Evolutionary conservation across 2,329 filamentous ascomycete genomes (phyloP).

Genomic region (Ophiostoma himal-ulmi): DNA sequence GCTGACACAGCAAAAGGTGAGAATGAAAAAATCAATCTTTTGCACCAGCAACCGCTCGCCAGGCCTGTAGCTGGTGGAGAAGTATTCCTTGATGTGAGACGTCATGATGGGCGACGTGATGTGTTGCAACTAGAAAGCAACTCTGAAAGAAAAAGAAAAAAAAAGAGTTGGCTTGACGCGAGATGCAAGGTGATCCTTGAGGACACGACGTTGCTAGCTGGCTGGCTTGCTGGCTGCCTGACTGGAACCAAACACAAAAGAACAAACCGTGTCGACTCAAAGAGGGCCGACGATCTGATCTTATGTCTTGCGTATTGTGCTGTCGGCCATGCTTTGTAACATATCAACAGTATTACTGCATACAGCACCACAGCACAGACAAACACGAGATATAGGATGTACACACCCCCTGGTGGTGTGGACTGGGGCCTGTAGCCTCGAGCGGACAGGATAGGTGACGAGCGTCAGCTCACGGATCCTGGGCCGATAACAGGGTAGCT

Average conservation of each 20-base stretch:
- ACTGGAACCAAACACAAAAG: background rate
- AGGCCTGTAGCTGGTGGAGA: conserved; percentile 25
- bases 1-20: conserved; percentile 57
- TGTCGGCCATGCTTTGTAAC: background rate
- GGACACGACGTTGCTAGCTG: background rate
- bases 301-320: conserved; percentile 1
- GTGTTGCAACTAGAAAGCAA: background rate
- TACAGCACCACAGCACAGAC: background rate
- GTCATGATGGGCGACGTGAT: conserved; percentile 20
- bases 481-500: conserved; percentile 6
- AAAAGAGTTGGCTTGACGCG: background rate
- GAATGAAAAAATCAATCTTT: conserved; percentile 53
- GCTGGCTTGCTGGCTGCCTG: background rate
- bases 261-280: background rate
- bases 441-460: conserved; percentile 6
- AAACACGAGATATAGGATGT: background rate
- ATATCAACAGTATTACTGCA: background rate
- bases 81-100: conserved; percentile 24
- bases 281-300: conserved; percentile 9
- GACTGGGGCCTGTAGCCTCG: background rate
- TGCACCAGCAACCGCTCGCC: conserved; percentile 31
- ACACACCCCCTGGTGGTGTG: background rate
- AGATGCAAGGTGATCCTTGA: conserved; percentile 5
- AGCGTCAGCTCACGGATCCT: background rate
- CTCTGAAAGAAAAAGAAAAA: no score